Conservation (phyloP, 2,329 filamentous ascomycete genomes). For the Chaetomium strumarium region DNA sequence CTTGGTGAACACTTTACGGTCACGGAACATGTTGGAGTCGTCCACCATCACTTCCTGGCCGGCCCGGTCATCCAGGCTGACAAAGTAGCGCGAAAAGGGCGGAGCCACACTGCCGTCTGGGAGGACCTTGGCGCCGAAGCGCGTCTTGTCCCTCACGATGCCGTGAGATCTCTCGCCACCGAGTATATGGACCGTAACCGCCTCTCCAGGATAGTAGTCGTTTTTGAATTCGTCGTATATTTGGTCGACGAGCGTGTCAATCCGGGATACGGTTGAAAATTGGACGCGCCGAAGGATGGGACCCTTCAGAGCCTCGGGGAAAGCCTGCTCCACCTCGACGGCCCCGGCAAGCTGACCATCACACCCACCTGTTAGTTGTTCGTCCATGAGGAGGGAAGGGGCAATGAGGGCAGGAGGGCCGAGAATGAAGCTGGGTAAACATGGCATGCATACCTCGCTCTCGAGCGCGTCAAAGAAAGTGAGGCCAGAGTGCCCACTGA, state of each 20-base stretch:
- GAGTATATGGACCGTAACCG: conserved; percentile 65
- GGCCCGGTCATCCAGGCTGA: conserved; percentile 62
- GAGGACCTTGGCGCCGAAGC: conserved; percentile 57
- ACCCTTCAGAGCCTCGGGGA: conserved; percentile 85
- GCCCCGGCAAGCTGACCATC: conserved; percentile 63
- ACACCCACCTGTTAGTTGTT: conserved; percentile 27
- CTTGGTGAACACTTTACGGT: conserved; percentile 91
- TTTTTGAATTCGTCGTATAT: conserved; percentile 75
- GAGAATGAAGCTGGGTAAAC: neutral
- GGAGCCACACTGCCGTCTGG: conserved; percentile 65
- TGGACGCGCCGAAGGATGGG: conserved; percentile 88
- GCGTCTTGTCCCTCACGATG: conserved; percentile 77
- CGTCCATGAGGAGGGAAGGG: conserved; percentile 7
- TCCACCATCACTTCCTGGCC: conserved; percentile 73
- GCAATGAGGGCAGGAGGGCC: neutral
- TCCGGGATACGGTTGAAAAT: conserved; percentile 80
- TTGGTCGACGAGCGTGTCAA: conserved; percentile 71
- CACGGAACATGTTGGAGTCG: conserved; percentile 74
- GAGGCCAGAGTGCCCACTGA: conserved; percentile 85
- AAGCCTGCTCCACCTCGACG: conserved; percentile 82
- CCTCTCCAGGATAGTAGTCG: conserved; percentile 86
- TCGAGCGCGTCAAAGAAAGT: conserved; percentile 89
- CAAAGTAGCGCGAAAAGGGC: conserved; percentile 74
- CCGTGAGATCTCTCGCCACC: conserved; percentile 67
- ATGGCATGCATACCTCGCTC: conserved; percentile 65